Conservation (phyloP, 305 asterid species). For the Euphrasia arctica region DNA sequence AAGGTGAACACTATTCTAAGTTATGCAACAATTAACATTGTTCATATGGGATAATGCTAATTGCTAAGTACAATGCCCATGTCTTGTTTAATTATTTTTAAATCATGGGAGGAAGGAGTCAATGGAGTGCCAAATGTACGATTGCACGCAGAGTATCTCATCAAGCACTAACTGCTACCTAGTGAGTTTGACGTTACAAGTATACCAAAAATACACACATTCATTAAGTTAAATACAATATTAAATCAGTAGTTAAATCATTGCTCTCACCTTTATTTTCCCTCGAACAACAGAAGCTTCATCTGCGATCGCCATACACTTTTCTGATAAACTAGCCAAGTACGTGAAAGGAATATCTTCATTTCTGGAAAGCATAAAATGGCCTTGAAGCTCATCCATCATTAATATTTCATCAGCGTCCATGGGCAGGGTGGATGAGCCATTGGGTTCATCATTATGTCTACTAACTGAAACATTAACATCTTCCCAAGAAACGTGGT, state of each 20-base stretch:
- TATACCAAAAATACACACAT: background rate
- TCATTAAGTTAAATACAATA: slow-evolving; percentile 4
- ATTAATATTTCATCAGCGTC: slow-evolving; percentile 40
- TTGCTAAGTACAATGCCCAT: background rate
- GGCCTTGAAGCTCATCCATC: slow-evolving; percentile 45
- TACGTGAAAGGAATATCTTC: slow-evolving; percentile 76
- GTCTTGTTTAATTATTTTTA: background rate
- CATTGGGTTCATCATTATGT: slow-evolving; percentile 30
- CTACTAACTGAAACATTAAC: slow-evolving; percentile 24
- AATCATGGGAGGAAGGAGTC: background rate
- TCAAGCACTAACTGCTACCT: slow-evolving; percentile 1
- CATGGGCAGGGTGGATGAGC: slow-evolving; percentile 33
- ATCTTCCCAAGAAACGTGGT: slow-evolving; percentile 30
- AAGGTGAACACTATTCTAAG: slow-evolving; percentile 1
- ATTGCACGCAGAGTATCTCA: background rate
- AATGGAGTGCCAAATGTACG: background rate
- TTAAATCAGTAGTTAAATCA: slow-evolving; percentile 5
- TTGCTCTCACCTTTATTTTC: slow-evolving; percentile 61
- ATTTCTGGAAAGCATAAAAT: slow-evolving; percentile 43
- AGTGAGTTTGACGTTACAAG: background rate
- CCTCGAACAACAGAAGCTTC: slow-evolving; percentile 52
- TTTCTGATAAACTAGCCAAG: slow-evolving; percentile 76
- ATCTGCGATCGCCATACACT: slow-evolving; percentile 41
- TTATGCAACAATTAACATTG: background rate
- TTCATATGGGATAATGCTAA: background rate